Conservation (phyloP, 805 yeast species). For the Kodamaea laetipori region DNA sequence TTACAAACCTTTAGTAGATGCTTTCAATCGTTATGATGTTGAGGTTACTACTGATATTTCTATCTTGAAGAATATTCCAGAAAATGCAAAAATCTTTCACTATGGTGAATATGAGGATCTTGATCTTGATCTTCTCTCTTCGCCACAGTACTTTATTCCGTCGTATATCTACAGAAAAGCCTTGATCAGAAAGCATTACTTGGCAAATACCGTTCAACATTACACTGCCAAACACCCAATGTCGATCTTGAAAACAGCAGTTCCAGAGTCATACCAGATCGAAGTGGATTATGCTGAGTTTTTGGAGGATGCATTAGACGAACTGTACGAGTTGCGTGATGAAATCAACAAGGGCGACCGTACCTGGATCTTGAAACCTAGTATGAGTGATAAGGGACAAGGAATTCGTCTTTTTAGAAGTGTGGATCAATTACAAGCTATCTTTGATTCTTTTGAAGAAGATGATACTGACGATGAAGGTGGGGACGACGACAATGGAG, state of each 20-base stretch:
- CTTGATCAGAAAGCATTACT: slow-evolving; percentile 83
- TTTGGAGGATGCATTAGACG: slow-evolving; percentile 90
- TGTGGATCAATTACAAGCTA: slow-evolving; percentile 74
- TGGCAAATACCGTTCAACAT: slow-evolving; percentile 80
- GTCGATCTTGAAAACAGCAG: slow-evolving; percentile 58
- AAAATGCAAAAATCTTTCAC: slow-evolving; percentile 54
- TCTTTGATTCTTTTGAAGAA: slow-evolving; percentile 86
- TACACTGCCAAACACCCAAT: slow-evolving; percentile 74
- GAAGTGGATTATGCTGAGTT: slow-evolving; percentile 97
- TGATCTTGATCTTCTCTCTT: slow-evolving; percentile 66
- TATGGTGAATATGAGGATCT: slow-evolving; percentile 90
- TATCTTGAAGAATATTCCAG: slow-evolving; percentile 18
- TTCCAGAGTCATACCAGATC: slow-evolving; percentile 74
- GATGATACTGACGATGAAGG: slow-evolving; percentile 64
- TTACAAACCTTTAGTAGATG: slow-evolving; percentile 42
- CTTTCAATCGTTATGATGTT: slow-evolving; percentile 32
- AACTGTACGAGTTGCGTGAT: slow-evolving; percentile 82
- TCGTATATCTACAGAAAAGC: slow-evolving; percentile 90
- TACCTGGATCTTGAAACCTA: slow-evolving; percentile 90
- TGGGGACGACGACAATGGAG: slow-evolving; percentile 56
- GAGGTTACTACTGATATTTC: slow-evolving; percentile 28
- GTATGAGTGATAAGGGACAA: slow-evolving; percentile 97
- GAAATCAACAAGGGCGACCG: slow-evolving; percentile 62
- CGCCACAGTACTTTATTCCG: slow-evolving; percentile 60
- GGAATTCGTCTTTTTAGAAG: slow-evolving; percentile 85